Evolutionary conservation across 495 filamentous ascomycete genomes (phyloP).

Genomic region (Talaromyces proteolyticus): DNA sequence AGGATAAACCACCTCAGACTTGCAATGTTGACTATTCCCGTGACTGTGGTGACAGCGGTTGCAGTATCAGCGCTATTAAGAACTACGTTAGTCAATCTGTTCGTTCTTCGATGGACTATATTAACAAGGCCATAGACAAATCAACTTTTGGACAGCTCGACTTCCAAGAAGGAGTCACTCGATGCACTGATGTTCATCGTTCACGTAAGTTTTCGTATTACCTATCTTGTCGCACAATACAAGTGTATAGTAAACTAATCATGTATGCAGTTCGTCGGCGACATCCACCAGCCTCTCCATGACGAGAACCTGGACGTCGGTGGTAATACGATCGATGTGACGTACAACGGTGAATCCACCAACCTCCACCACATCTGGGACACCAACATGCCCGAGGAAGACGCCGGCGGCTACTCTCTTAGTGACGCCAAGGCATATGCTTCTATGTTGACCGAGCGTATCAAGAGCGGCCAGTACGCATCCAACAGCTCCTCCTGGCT

Average conservation of each 20-base stretch:
- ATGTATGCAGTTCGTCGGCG: slow-evolving; percentile 44
- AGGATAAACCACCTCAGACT: slow-evolving; percentile 49
- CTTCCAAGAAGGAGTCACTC: slow-evolving; percentile 14
- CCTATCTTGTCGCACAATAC: too few relatives aligned
- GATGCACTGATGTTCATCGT: slow-evolving; percentile 49
- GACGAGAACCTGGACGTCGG: slow-evolving; percentile 51
- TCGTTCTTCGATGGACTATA: slow-evolving; percentile 5
- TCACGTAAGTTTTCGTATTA: slow-evolving; percentile 32
- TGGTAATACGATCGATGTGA: slow-evolving; percentile 55
- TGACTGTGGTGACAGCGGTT: slow-evolving; percentile 54
- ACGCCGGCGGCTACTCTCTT: slow-evolving; percentile 34
- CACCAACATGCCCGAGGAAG: slow-evolving; percentile 53
- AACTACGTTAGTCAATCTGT: slow-evolving; percentile 43
- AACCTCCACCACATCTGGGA: slow-evolving; percentile 65
- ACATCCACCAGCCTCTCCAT: slow-evolving; percentile 61
- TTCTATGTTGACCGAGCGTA: slow-evolving; percentile 25
- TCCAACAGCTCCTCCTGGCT: slow-evolving; percentile 42
- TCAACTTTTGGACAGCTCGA: slow-evolving; percentile 17
- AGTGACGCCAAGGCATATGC: slow-evolving; percentile 28
- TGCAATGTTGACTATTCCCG: slow-evolving; percentile 52
- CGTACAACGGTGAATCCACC: slow-evolving; percentile 42
- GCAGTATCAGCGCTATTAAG: slow-evolving; percentile 53
- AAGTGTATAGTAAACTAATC: too few relatives aligned
- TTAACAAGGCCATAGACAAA: slow-evolving; percentile 18
- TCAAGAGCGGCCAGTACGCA: slow-evolving; percentile 42